Percentiles rank a stretch among this genome's conserved stretches.
phyloP scores from a whole-genome alignment of 2,329 filamentous ascomycete genomes.

The Blastomyces parvus region DNA sequence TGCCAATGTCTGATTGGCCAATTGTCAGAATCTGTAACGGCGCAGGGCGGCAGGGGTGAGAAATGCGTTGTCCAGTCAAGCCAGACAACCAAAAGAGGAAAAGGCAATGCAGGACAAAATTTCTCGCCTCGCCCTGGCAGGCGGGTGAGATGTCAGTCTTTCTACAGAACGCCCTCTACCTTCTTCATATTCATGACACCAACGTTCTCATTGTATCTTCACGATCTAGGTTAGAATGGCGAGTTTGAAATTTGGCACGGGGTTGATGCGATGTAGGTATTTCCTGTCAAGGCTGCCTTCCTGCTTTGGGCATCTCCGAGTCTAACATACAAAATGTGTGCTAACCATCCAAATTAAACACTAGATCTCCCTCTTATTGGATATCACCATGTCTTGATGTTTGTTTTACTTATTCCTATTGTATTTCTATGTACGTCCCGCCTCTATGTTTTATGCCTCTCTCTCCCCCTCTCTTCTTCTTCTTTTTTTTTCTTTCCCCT shows the following conservation, averaged over 20 bases:
- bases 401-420: conserved; percentile 4
- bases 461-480: neutral
- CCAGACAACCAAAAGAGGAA: neutral
- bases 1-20: neutral
- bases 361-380: neutral
- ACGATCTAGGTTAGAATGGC: neutral
- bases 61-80: neutral
- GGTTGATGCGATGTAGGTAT: neutral
- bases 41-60: neutral
- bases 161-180: neutral
- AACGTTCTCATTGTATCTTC: neutral
- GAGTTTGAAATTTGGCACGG: neutral
- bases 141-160: neutral
- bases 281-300: neutral
- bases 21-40: neutral
- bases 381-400: conserved; percentile 7
- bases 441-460: no score
- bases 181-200: neutral
- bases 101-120: neutral
- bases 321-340: neutral
- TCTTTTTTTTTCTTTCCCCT: neutral
- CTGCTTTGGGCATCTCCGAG: no score
- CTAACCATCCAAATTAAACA: neutral
- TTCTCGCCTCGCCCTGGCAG: neutral
- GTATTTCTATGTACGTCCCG: conserved; percentile 6